phyloP scores from a whole-genome alignment of 2,329 filamentous ascomycete genomes.

The Cercospora sesami region DNA sequence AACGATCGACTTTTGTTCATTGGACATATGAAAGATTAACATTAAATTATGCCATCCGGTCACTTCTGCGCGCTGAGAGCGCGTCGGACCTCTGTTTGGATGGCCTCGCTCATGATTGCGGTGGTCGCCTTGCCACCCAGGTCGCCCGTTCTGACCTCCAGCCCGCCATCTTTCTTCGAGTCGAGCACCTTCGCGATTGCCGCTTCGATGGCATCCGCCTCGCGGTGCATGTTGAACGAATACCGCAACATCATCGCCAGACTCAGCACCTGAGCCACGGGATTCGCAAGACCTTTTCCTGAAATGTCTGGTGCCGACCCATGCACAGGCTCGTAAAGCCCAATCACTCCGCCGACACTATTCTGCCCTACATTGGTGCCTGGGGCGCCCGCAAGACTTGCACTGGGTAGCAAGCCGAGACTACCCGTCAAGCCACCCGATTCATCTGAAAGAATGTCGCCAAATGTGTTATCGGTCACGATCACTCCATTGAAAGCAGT shows the following conservation, averaged over 20 bases:
- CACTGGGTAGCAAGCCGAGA: conserved; percentile 50
- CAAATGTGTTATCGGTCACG: conserved; percentile 52
- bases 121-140: conserved; percentile 49
- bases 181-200: conserved; percentile 55
- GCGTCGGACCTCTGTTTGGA: conserved; percentile 34
- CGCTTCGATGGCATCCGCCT: conserved; percentile 50
- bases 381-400: conserved; percentile 38
- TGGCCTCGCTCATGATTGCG: conserved; percentile 47
- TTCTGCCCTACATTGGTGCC: conserved; percentile 33
- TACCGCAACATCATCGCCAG: conserved; percentile 42
- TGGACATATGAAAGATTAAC: not conserved
- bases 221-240: conserved; percentile 37
- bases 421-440: conserved; percentile 51
- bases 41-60: not conserved
- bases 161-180: conserved; percentile 54
- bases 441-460: conserved; percentile 51
- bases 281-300: conserved; percentile 38
- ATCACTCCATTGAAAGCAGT: conserved; percentile 53
- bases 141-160: conserved; percentile 55
- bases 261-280: conserved; percentile 37
- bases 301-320: conserved; percentile 39
- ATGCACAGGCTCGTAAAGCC: conserved; percentile 40
- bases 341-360: conserved; percentile 46
- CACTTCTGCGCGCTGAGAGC: conserved; percentile 20
- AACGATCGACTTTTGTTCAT: not conserved